These are phyloP conservation scores for Leccinellum rugosiceps DNA, from an alignment of 768 basidiomycete genomes.

Conservation along the genomic window DNA sequence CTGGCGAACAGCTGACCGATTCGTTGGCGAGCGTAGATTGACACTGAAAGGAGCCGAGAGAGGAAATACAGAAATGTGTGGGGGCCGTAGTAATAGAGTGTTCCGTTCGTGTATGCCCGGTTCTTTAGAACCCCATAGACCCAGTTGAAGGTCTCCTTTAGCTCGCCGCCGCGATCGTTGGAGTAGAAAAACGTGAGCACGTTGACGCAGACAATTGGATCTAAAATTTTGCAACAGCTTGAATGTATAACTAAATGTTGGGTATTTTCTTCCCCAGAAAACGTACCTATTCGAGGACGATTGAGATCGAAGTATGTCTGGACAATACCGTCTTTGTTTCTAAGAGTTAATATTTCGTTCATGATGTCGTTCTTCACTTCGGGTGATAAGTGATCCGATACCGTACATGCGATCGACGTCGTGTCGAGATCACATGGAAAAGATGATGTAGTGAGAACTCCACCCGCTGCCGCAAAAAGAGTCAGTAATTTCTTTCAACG, in stretches of 20 bases:
- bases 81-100: slow-evolving; percentile 16
- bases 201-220: slow-evolving; percentile 20
- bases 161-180: slow-evolving; percentile 17
- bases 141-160: slow-evolving; percentile 22
- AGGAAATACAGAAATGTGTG: slow-evolving; percentile 23
- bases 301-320: slow-evolving; percentile 19
- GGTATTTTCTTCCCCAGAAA: background rate
- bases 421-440: slow-evolving; percentile 21
- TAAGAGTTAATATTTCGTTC: slow-evolving; percentile 17
- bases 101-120: slow-evolving; percentile 18
- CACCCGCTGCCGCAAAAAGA: background rate
- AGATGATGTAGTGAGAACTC: slow-evolving; percentile 7
- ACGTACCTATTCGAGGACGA: slow-evolving; percentile 21
- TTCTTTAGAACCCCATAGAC: slow-evolving; percentile 20
- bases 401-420: slow-evolving; percentile 19
- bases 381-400: slow-evolving; percentile 8
- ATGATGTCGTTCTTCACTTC: slow-evolving; percentile 22
- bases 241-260: background rate
- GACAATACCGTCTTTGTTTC: slow-evolving; percentile 19
- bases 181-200: slow-evolving; percentile 20
- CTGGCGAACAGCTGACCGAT: slow-evolving; percentile 13
- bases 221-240: background rate
- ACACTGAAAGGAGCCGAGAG: slow-evolving; percentile 18
- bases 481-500: background rate
- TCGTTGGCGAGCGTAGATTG: slow-evolving; percentile 12